phyloP scores from a whole-genome alignment of 2,329 filamentous ascomycete genomes.

The Diaporthe citriasiana region DNA sequence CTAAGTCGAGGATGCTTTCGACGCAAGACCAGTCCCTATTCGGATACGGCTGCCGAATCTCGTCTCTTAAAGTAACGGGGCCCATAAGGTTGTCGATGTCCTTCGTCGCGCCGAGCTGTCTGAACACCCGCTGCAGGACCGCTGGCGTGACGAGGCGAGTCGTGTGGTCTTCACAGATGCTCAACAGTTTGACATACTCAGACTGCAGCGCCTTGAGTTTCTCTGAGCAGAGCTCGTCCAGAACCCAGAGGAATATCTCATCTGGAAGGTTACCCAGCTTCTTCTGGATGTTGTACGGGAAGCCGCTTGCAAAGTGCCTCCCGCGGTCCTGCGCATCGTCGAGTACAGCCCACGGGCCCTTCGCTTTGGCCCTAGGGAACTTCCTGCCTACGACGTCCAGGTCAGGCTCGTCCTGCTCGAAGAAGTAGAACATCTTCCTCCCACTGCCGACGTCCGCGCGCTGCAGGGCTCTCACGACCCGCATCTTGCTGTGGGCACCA shows the following conservation, averaged over 20 bases:
- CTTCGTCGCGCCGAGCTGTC: conserved; percentile 68
- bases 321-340: conserved; percentile 65
- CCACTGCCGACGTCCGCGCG: conserved; percentile 58
- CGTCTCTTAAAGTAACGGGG: conserved; percentile 42
- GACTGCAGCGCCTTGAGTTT: conserved; percentile 67
- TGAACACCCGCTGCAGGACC: conserved; percentile 68
- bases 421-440: conserved; percentile 65
- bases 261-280: conserved; percentile 67
- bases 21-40: conserved; percentile 62
- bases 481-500: conserved; percentile 56
- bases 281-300: conserved; percentile 68
- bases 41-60: conserved; percentile 46
- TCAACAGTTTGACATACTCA: conserved; percentile 72
- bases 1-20: conserved; percentile 58
- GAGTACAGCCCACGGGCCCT: conserved; percentile 63
- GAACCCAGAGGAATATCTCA: conserved; percentile 76
- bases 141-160: conserved; percentile 60
- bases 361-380: conserved; percentile 56
- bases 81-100: conserved; percentile 55
- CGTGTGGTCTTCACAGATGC: conserved; percentile 60
- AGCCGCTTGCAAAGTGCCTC: conserved; percentile 73
- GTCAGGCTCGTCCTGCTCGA: conserved; percentile 53
- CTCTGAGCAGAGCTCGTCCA: conserved; percentile 71
- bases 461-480: conserved; percentile 62
- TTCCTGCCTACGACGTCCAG: conserved; percentile 46